Evolutionary conservation across 1,284 basidiomycete species (phyloP).

Genomic region (Kwoniella shivajii): DNA sequence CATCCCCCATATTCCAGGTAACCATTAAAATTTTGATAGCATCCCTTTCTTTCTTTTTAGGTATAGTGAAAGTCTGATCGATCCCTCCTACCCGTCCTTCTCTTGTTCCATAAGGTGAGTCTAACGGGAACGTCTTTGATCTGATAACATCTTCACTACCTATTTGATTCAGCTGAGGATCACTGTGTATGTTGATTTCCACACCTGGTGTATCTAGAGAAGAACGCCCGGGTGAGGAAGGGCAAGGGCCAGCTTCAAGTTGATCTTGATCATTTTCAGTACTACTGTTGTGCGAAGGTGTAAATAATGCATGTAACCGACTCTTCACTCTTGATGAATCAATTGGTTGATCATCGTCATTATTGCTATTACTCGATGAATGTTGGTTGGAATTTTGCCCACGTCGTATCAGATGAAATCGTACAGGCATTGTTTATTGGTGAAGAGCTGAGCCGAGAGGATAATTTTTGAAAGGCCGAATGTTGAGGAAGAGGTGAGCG

Average conservation of each 20-base stretch:
- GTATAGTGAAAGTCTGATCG: constrained; percentile 6
- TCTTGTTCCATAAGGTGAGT: background rate
- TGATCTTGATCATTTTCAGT: background rate
- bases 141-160: constrained; percentile 1
- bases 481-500: background rate
- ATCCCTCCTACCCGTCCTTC: background rate
- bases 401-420: background rate
- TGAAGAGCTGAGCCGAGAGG: background rate
- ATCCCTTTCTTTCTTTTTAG: constrained; percentile 32
- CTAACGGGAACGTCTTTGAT: constrained; percentile 8
- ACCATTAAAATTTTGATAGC: constrained; percentile 57
- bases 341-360: background rate
- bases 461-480: background rate
- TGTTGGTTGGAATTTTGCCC: background rate
- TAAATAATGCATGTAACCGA: constrained; percentile 13
- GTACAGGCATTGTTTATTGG: background rate
- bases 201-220: background rate
- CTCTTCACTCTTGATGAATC: background rate
- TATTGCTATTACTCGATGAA: background rate
- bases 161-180: background rate
- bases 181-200: background rate
- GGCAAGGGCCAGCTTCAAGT: background rate
- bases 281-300: background rate
- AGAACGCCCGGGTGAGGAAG: background rate
- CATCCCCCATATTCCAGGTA: constrained; percentile 59